Conservation (phyloP, 306 rosid genomes). For the Fagus crenata region DNA sequence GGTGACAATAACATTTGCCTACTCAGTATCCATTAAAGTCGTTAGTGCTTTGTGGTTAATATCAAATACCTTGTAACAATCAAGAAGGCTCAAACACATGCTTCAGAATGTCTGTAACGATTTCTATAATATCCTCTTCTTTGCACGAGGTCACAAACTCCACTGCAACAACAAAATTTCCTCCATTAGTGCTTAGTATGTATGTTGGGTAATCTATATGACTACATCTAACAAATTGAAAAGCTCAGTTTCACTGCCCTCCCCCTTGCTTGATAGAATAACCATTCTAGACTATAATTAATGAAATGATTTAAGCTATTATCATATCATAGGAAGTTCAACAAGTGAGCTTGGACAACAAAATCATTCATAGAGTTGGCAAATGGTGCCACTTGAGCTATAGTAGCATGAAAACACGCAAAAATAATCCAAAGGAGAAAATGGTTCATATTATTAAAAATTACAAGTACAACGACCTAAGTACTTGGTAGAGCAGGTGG, state of each 20-base stretch:
- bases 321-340: no score
- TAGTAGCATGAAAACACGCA: background rate
- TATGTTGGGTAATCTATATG: background rate
- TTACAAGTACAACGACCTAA: background rate
- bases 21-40: background rate
- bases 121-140: conserved; percentile 57
- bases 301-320: no score
- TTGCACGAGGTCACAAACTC: conserved; percentile 58
- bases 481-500: no score
- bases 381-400: no score
- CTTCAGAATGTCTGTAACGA: conserved; percentile 54
- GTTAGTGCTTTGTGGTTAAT: background rate
- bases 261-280: background rate
- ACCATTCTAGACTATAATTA: no score
- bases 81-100: conserved; percentile 59
- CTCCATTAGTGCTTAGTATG: conserved; percentile 25
- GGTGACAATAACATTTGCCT: no score
- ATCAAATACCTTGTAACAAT: conserved; percentile 29
- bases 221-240: background rate
- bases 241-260: background rate
- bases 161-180: conserved; percentile 44
- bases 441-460: conserved; percentile 3
- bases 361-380: no score
- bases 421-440: background rate
- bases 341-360: no score